Conservation (phyloP, 805 yeast species). For the Ogataea dorogensis region DNA sequence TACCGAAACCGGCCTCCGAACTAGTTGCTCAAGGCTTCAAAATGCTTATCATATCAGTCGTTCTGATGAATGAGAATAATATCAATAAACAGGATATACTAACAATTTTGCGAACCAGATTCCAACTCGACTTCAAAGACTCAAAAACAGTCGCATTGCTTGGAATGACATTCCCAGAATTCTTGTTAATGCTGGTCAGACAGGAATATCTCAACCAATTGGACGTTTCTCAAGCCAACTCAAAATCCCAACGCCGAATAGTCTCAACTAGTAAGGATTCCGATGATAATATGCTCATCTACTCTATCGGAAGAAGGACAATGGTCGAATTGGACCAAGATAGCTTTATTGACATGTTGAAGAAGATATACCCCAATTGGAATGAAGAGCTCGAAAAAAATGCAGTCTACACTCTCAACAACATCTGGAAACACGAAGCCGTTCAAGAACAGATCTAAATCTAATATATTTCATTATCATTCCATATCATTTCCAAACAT, state of each 20-base stretch:
- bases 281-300: conserved; percentile 26
- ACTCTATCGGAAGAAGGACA: conserved; percentile 32
- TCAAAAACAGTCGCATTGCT: conserved; percentile 21
- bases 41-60: conserved; percentile 26
- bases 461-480: background rate
- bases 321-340: conserved; percentile 27
- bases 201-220: conserved; percentile 29
- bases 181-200: conserved; percentile 23
- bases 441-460: background rate
- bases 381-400: conserved; percentile 28
- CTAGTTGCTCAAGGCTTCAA: conserved; percentile 28
- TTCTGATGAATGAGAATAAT: conserved; percentile 30
- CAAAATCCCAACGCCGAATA: conserved; percentile 8
- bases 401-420: conserved; percentile 26
- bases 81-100: conserved; percentile 29
- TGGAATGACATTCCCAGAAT: conserved; percentile 23
- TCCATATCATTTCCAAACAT: conserved; percentile 47
- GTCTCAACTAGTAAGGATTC: conserved; percentile 12
- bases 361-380: conserved; percentile 29
- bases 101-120: conserved; percentile 22
- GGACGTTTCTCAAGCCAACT: conserved; percentile 20
- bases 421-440: conserved; percentile 20
- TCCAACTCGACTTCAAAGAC: conserved; percentile 26
- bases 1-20: conserved; percentile 29
- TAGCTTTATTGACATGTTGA: conserved; percentile 27